Evolutionary conservation across 768 basidiomycete genomes (phyloP).

Genomic region (Tricholoma furcatifolium): DNA sequence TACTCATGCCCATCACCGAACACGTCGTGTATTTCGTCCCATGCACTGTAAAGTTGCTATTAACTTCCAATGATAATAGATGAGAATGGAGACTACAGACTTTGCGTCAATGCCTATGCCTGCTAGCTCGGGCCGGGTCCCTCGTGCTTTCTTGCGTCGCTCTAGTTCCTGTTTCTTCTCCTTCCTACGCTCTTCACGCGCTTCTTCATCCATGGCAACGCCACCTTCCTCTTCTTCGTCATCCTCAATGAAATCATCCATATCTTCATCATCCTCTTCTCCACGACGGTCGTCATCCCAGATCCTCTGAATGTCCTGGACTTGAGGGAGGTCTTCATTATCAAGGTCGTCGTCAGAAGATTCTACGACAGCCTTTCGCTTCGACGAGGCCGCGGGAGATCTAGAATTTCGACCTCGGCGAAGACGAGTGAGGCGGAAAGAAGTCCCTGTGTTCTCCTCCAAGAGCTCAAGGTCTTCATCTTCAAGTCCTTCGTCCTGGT

Average conservation of each 20-base stretch:
- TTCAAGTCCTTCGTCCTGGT: constrained; percentile 67
- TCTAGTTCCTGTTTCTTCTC: constrained; percentile 69
- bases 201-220: constrained; percentile 68
- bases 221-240: constrained; percentile 79
- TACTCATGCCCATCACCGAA: constrained; percentile 98
- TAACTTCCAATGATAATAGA: constrained; percentile 2
- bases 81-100: constrained; percentile 43
- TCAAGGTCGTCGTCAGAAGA: constrained; percentile 81
- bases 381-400: constrained; percentile 63
- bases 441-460: constrained; percentile 87
- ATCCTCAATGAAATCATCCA: constrained; percentile 79
- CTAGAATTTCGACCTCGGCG: constrained; percentile 74
- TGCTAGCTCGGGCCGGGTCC: constrained; percentile 66
- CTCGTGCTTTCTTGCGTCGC: constrained; percentile 60
- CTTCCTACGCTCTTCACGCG: constrained; percentile 70
- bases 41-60: constrained; percentile 58
- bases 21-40: constrained; percentile 94
- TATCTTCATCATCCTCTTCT: constrained; percentile 74
- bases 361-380: constrained; percentile 56
- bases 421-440: constrained; percentile 68
- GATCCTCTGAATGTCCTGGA: constrained; percentile 66
- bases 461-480: constrained; percentile 90
- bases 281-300: constrained; percentile 80
- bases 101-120: constrained; percentile 86
- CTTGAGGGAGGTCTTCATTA: constrained; percentile 49